phyloP scores from a whole-genome alignment of 1,284 basidiomycete genomes.

The Trichosporon sp. region DNA sequence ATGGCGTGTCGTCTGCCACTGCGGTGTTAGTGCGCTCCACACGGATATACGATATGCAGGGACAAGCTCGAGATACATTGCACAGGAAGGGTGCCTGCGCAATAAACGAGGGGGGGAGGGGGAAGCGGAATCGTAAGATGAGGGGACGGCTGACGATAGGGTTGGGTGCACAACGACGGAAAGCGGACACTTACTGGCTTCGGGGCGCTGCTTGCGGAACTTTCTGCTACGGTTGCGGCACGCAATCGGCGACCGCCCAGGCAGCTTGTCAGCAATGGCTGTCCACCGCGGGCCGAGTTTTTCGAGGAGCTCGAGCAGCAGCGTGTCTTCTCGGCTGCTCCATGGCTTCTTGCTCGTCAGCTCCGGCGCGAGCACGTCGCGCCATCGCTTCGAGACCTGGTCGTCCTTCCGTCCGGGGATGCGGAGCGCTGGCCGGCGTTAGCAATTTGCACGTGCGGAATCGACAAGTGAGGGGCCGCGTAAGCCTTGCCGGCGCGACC shows the following conservation, averaged over 20 bases:
- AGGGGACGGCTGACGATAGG: background rate
- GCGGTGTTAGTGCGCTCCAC: background rate
- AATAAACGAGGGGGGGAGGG: background rate
- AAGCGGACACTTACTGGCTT: background rate
- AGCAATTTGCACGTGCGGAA: background rate
- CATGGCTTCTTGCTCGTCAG: slow-evolving; percentile 22
- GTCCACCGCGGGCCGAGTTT: slow-evolving; percentile 24
- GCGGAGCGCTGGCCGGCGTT: slow-evolving; percentile 10
- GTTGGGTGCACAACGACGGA: background rate
- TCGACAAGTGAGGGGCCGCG: background rate
- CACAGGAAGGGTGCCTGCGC: background rate
- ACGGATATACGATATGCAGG: background rate
- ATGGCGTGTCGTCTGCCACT: background rate
- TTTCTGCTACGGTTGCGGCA: slow-evolving; percentile 21
- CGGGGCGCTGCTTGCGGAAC: slow-evolving; percentile 4
- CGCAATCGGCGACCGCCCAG: slow-evolving; percentile 20
- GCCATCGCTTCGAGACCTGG: slow-evolving; percentile 26
- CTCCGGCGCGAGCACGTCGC: slow-evolving; percentile 23
- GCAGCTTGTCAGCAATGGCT: slow-evolving; percentile 20
- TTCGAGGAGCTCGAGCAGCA: slow-evolving; percentile 19
- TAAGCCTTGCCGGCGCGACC: too few species aligned
- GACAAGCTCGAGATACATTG: background rate
- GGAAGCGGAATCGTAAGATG: background rate
- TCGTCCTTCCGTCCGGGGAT: slow-evolving; percentile 28
- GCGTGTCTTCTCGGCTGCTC: slow-evolving; percentile 19